Evolutionary conservation across 2,329 filamentous ascomycete genomes (phyloP), one percentile per base, ranked within the genome.

Genomic region (Fusarium sp.): DNA sequence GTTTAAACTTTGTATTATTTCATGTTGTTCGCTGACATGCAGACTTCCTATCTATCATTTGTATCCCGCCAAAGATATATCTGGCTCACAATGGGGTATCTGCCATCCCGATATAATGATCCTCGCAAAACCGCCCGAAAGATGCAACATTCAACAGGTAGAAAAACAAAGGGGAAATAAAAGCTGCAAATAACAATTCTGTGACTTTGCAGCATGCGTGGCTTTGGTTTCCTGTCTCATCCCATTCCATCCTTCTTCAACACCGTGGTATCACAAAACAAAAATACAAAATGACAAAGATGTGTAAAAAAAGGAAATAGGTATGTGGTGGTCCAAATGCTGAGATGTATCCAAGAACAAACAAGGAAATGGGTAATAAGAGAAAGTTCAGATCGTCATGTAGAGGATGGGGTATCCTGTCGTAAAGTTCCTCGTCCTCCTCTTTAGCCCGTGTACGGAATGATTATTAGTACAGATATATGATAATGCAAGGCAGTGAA

Each of bases 201-300:
- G 51, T 64, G 51, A 14, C 29, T 53, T 50, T 53, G 51, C 46
- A 63, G 58, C 30, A 38, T 52, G 43, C 63, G 47, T 71, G 52
- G 42, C 46, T 63, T 71, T 56, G 46, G 43, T 55, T 69, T 65
- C 55, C 51, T 42, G 30, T 67, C 62, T 66, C 29, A 50, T 69
- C 68, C 40, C 68, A 30, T 64, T 68, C 68, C 68, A 71, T 71
- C 68, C 68, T 69, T 61, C 68, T 68, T 65, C 68, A 71, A 71
- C 68, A 71, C 68, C 74, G 65, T 76, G 74, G 74, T 76, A 76
- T 76, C 74, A 76, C 69, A 68, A 76, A 70, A 70, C 63, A 64
- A 69, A 66, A 63, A 73, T 64, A 71, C 64, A 66, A 59, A 62
- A 67, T 40, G 27, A n/a, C 40, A 46, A 27, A 45, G 51, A 30